phyloP scores from a whole-genome alignment of 169 alveolate species.

The Plasmodium ovale region DNA sequence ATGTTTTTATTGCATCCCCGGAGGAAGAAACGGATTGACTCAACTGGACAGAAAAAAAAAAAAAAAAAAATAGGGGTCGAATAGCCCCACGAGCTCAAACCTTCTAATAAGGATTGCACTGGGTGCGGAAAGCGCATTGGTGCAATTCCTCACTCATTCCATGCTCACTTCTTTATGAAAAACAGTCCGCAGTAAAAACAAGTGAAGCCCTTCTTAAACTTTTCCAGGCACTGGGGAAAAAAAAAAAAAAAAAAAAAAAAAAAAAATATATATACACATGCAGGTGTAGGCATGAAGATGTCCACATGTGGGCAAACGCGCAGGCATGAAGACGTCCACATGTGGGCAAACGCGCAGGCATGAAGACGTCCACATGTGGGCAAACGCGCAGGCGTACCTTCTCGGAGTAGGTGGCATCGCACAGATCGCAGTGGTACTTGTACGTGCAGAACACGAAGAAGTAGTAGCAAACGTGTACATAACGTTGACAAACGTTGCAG shows the following conservation, averaged over 20 bases:
- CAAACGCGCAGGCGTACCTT: neutral
- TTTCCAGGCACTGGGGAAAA: constrained; percentile 34
- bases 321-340: neutral
- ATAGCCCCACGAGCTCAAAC: too few relatives aligned
- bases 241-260: constrained; percentile 28
- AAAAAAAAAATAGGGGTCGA: too few relatives aligned
- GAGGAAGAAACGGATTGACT: too few relatives aligned
- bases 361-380: neutral
- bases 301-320: neutral
- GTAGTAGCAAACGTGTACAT: constrained; percentile 46
- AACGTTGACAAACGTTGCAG: constrained; percentile 42
- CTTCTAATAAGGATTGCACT: too few relatives aligned
- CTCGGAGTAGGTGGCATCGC: constrained; percentile 76
- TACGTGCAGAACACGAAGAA: constrained; percentile 49
- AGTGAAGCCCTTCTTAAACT: constrained; percentile 57
- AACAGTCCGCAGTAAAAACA: constrained; percentile 71
- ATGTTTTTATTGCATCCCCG: too few relatives aligned
- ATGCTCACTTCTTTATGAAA: constrained; percentile 11
- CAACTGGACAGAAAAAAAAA: too few relatives aligned
- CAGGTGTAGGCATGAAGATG: neutral
- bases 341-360: neutral
- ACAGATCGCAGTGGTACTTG: constrained; percentile 64
- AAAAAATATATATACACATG: neutral
- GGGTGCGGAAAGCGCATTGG: too few relatives aligned
- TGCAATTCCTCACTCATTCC: too few relatives aligned